phyloP scores from a whole-genome alignment of 192 early-diverging fungal genomes.

The Gorgonomyces haynaldii region DNA sequence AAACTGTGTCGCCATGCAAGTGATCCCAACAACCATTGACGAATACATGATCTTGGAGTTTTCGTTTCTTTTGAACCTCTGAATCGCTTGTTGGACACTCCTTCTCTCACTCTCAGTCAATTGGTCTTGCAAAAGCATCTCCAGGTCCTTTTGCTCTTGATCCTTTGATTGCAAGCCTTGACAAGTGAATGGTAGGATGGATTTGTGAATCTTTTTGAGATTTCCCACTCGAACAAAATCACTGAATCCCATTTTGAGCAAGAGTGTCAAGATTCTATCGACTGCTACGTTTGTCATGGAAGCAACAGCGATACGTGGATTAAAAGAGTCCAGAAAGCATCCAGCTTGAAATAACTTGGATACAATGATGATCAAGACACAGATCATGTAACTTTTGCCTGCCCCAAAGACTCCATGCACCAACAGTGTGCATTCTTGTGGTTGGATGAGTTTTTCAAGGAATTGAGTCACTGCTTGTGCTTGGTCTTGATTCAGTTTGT shows the following conservation, averaged over 20 bases:
- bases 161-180: constrained; percentile 6
- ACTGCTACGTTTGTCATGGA: constrained; percentile 44
- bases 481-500: constrained; percentile 25
- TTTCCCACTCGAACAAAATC: constrained; percentile 38
- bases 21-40: constrained; percentile 54
- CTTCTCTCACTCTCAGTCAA: not conserved
- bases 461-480: constrained; percentile 6
- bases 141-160: not conserved
- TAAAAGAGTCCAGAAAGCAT: constrained; percentile 9
- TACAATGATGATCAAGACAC: constrained; percentile 28
- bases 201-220: constrained; percentile 36
- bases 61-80: constrained; percentile 29
- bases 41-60: constrained; percentile 28
- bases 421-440: not conserved
- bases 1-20: constrained; percentile 68
- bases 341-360: constrained; percentile 7
- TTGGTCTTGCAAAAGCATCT: not conserved
- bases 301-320: constrained; percentile 18
- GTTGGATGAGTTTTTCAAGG: constrained; percentile 4
- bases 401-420: constrained; percentile 38
- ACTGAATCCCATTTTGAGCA: constrained; percentile 22
- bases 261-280: constrained; percentile 25
- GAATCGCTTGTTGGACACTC: constrained; percentile 35
- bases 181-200: constrained; percentile 27
- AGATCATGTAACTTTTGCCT: constrained; percentile 31